Evolutionary conservation across 169 alveolate species (phyloP), one percentile per base, ranked within the genome.

Genomic region (Plasmodium inui): DNA sequence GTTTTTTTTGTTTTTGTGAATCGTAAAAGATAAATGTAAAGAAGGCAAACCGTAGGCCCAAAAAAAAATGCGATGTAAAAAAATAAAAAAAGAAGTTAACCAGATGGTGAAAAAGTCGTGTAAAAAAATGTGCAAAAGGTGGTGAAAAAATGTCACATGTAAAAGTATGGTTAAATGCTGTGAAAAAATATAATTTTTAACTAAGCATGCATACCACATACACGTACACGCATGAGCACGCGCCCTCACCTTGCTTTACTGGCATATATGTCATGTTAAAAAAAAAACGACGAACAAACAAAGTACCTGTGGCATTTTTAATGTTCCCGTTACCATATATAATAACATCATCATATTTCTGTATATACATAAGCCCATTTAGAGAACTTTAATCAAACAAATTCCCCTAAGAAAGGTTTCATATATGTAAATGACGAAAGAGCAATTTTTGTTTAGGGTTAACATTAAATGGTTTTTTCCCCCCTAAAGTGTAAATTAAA

Each of bases 321-420:
- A 78, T 70, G 44, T 74, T 86, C 55, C 82, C 22, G 37, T 41
- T 84, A 55, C 41, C 81, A 34, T 50, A 30, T 86, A 50, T 73
- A 85, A 82, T 57, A 82, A 19, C 41, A 85, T 39, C 57, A 46
- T 74, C 57, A 55, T 76, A 44, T 32, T 53, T 67, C 44, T 46
- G 44, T 86, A 86, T 55, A 39, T 86, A 14, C 71, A 57, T 74
- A 86, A 46, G 55, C 39, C 46, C 57, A 30, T 71, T 84, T 71
- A 86, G 85, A 86, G 46, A 74, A 86, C 39, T 30, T 32, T 76
- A 86, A 74, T 50, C 84, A 53, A 86, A 86, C 34, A 32, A 74
- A 67, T 86, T 76, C 39, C 71, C 53, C 57, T 74, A 86, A 70
- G 85, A 53, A 67, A 50, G 55, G 81, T 74, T 74, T 12, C 37